phyloP scores from a whole-genome alignment of 2,329 filamentous ascomycete genomes.

The Triangularia setosa region DNA sequence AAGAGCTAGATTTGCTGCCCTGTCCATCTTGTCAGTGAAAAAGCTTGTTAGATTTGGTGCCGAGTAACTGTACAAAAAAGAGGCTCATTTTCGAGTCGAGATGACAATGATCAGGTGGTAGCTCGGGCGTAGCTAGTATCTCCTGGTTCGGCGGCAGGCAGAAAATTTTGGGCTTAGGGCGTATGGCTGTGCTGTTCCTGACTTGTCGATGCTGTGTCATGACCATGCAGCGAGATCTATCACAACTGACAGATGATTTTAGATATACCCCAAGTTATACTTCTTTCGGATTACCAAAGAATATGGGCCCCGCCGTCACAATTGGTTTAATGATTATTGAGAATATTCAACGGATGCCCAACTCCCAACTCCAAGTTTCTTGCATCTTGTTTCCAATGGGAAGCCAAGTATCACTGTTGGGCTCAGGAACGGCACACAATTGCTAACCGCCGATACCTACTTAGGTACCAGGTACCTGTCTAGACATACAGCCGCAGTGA shows the following conservation, averaged over 20 bases:
- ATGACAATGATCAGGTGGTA: not conserved
- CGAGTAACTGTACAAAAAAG: not conserved
- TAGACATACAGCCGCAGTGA: not conserved
- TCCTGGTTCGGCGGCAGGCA: not conserved
- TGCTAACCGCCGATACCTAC: no score
- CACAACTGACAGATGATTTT: conserved; percentile 20
- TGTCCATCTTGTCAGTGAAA: not conserved
- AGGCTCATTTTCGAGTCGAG: not conserved
- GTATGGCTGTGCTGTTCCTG: not conserved
- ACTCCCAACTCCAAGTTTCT: not conserved
- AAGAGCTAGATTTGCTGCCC: not conserved
- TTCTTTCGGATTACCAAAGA: not conserved
- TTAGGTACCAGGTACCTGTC: not conserved
- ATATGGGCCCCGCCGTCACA: not conserved
- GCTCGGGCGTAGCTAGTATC: not conserved
- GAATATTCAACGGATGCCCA: not conserved
- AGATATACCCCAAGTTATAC: not conserved
- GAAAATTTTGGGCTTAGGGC: not conserved
- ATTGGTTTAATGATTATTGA: not conserved
- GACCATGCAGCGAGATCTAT: conserved; percentile 13
- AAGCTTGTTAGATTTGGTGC: not conserved
- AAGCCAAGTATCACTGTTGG: not conserved
- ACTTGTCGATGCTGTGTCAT: not conserved
- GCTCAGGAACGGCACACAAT: not conserved
- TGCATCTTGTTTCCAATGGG: not conserved